Evolutionary conservation across 441 rosid genomes (phyloP).

Genomic region (Bruguiera hainesii): DNA sequence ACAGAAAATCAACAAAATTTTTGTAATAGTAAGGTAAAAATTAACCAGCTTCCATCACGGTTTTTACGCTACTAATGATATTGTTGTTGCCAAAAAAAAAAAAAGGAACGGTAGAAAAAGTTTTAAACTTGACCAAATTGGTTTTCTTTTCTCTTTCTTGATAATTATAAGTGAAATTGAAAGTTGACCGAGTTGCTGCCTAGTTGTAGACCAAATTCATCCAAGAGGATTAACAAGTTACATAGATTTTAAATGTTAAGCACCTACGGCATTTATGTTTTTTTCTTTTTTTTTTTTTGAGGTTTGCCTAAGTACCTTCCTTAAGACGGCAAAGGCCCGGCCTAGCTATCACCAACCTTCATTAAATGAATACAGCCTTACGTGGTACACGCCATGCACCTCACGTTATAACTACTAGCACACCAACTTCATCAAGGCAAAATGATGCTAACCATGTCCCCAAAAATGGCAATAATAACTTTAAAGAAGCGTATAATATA

Average conservation of each 20-base stretch:
- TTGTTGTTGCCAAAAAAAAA: too few species aligned
- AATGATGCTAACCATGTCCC: neutral
- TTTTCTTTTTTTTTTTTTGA: neutral
- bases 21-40: too few species aligned
- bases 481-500: neutral
- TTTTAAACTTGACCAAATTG: too few species aligned
- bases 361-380: neutral
- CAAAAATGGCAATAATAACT: neutral
- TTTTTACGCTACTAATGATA: too few species aligned
- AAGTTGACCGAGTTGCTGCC: too few species aligned
- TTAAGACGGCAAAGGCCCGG: neutral
- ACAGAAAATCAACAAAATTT: neutral
- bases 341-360: slow-evolving; percentile 1
- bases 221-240: too few species aligned
- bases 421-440: neutral
- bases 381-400: neutral
- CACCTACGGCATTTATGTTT: neutral
- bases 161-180: too few species aligned
- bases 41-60: too few species aligned
- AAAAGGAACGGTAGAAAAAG: too few species aligned
- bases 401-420: neutral
- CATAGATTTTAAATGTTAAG: too few species aligned
- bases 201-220: too few species aligned
- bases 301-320: neutral
- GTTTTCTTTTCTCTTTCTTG: too few species aligned